A percentile compares a stretch with the other conserved stretches of the same genome.
Conservation (phyloP, 2,329 filamentous ascomycete species). For the Aureobasidium sp. region DNA sequence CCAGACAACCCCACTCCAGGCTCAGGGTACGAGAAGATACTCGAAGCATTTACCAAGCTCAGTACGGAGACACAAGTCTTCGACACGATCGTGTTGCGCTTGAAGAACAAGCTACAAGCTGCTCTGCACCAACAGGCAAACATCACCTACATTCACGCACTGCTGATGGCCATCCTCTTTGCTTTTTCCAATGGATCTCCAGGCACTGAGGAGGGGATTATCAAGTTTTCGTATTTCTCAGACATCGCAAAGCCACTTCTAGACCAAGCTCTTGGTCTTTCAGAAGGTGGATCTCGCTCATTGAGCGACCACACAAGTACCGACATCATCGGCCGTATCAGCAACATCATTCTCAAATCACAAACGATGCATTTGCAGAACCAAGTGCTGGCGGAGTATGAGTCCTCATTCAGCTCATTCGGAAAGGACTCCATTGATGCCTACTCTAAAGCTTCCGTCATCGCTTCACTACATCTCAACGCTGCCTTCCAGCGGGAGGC, state of each 20-base stretch:
- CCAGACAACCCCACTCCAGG: conserved; percentile 45
- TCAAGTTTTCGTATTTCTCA: conserved; percentile 35
- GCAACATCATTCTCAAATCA: conserved; percentile 49
- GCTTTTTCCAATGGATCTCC: conserved; percentile 45
- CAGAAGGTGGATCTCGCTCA: conserved; percentile 24
- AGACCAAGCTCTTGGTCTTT: conserved; percentile 27
- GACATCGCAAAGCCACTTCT: conserved; percentile 38
- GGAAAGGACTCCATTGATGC: background rate
- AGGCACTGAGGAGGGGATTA: conserved; percentile 35
- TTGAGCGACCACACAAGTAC: conserved; percentile 43
- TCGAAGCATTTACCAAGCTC: conserved; percentile 57
- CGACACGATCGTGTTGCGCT: conserved; percentile 51
- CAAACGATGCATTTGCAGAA: conserved; percentile 42
- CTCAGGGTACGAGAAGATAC: conserved; percentile 44
- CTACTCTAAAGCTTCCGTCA: conserved; percentile 28
- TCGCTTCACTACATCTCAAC: conserved; percentile 49
- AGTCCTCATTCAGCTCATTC: conserved; percentile 13
- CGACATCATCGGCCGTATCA: conserved; percentile 52
- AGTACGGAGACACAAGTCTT: conserved; percentile 54
- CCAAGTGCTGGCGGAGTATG: conserved; percentile 30
- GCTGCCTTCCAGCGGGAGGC: conserved; percentile 38
- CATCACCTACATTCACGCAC: conserved; percentile 47
- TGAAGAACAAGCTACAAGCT: conserved; percentile 54
- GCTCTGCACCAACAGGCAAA: conserved; percentile 45
- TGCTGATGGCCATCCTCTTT: conserved; percentile 54